phyloP scores from a whole-genome alignment of 306 rosid genomes.

The Quercus wislizeni region DNA sequence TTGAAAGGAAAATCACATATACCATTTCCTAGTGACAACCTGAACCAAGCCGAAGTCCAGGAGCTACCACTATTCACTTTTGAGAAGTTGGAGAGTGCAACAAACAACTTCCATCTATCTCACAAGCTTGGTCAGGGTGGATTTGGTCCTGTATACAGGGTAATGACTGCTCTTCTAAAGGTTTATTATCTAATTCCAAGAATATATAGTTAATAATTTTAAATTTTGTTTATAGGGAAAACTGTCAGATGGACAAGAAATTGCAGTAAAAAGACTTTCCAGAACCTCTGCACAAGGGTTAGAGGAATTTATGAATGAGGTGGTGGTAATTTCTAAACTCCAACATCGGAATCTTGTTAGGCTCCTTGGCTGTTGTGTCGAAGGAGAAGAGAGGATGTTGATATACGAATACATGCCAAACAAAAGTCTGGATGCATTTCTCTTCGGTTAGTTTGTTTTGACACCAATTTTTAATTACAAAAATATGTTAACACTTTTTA shows the following conservation, averaged over 20 bases:
- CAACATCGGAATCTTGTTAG: slow-evolving; percentile 54
- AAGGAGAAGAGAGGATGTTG: too few relatives aligned
- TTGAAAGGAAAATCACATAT: background rate
- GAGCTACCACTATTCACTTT: slow-evolving; percentile 24
- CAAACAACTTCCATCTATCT: slow-evolving; percentile 16
- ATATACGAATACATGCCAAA: too few relatives aligned
- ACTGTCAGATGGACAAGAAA: slow-evolving; percentile 33
- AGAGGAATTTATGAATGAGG: slow-evolving; percentile 49
- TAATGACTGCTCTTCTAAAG: background rate
- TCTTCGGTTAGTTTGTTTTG: slow-evolving; percentile 29
- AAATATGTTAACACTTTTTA: too few relatives aligned
- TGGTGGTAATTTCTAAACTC: slow-evolving; percentile 40
- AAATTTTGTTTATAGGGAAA: slow-evolving; percentile 23
- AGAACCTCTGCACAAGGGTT: slow-evolving; percentile 38
- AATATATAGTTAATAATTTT: background rate
- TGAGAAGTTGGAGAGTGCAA: slow-evolving; percentile 18
- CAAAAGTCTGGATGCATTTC: slow-evolving; percentile 26
- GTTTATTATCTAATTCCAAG: background rate
- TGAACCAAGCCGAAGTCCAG: slow-evolving; percentile 15
- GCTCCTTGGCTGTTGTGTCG: background rate
- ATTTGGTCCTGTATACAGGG: slow-evolving; percentile 34
- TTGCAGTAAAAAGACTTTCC: slow-evolving; percentile 45
- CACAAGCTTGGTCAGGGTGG: slow-evolving; percentile 36
- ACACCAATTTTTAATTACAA: background rate
- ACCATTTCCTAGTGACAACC: background rate